Conservation (phyloP, 495 filamentous ascomycete genomes). For the Lasiosphaeris hirsuta region DNA sequence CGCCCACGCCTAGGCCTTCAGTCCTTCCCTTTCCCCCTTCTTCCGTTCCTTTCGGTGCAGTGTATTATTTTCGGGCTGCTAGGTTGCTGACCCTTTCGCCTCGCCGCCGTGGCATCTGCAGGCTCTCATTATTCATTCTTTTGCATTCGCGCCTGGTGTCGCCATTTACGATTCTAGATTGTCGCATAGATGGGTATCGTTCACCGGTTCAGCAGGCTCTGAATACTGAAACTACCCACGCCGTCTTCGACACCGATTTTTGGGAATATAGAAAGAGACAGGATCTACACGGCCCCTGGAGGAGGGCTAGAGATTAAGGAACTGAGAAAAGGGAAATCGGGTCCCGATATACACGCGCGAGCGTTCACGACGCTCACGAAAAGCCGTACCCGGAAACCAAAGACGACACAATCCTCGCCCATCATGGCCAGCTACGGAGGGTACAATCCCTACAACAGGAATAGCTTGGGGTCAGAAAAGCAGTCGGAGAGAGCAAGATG, state of each 20-base stretch:
- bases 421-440: constrained; percentile 44
- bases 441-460: constrained; percentile 28
- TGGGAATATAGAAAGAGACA: constrained; percentile 11
- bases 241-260: constrained; percentile 12
- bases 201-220: constrained; percentile 57
- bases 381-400: constrained; percentile 7
- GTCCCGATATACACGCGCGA: constrained; percentile 6
- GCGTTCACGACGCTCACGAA: constrained; percentile 13
- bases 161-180: constrained; percentile 32
- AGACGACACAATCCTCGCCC: constrained; percentile 12
- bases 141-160: constrained; percentile 28
- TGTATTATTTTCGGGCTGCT: constrained; percentile 32
- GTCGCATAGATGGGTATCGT: constrained; percentile 26
- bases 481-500: constrained; percentile 62
- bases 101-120: constrained; percentile 38
- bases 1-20: constrained; percentile 38
- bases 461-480: constrained; percentile 32
- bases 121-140: constrained; percentile 42
- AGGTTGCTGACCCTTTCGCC: constrained; percentile 44
- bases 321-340: constrained; percentile 11
- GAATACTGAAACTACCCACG: constrained; percentile 33
- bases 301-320: constrained; percentile 16
- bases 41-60: constrained; percentile 31
- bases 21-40: constrained; percentile 28
- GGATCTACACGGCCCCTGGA: constrained; percentile 16